A percentile compares a stretch with the other conserved stretches of the same genome.
Evolutionary conservation across 495 filamentous ascomycete genomes (phyloP).

Genomic region (Bathelium albidoporum): DNA sequence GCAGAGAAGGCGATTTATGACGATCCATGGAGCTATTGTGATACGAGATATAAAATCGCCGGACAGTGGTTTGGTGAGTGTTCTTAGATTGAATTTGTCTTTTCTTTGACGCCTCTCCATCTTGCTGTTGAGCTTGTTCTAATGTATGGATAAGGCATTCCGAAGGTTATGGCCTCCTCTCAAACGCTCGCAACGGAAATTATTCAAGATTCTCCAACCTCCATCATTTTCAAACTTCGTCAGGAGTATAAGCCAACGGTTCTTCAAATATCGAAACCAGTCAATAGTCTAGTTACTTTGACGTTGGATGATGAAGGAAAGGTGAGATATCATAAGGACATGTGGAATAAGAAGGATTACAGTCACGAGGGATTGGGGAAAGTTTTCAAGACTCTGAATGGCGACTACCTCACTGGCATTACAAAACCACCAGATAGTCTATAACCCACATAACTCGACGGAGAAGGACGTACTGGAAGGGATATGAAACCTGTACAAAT

Average conservation of each 20-base stretch:
- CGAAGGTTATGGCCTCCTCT: constrained; percentile 33
- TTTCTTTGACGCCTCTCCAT: neutral
- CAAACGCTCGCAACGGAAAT: constrained; percentile 35
- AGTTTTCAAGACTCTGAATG: constrained; percentile 40
- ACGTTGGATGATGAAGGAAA: constrained; percentile 35
- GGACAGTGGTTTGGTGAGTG: constrained; percentile 40
- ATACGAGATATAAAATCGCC: constrained; percentile 41
- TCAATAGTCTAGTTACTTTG: constrained; percentile 35
- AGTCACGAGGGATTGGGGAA: constrained; percentile 40
- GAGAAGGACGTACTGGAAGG: neutral
- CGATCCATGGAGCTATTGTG: constrained; percentile 41
- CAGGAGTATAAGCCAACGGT: constrained; percentile 38
- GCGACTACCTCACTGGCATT: constrained; percentile 33
- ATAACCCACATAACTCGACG: neutral
- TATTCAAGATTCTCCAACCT: constrained; percentile 25
- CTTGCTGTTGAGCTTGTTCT: neutral
- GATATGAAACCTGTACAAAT: too few relatives aligned
- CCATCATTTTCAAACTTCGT: constrained; percentile 36
- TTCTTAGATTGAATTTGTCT: neutral
- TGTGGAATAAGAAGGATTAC: constrained; percentile 45
- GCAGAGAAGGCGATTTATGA: constrained; percentile 39
- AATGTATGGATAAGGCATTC: constrained; percentile 20
- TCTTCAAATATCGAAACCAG: constrained; percentile 27
- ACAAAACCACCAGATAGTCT: neutral
- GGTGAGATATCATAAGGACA: constrained; percentile 42